These are phyloP conservation scores for Amborella trichopoda DNA, from an alignment of 164 flowering plant genomes.

Conservation along the genomic window DNA sequence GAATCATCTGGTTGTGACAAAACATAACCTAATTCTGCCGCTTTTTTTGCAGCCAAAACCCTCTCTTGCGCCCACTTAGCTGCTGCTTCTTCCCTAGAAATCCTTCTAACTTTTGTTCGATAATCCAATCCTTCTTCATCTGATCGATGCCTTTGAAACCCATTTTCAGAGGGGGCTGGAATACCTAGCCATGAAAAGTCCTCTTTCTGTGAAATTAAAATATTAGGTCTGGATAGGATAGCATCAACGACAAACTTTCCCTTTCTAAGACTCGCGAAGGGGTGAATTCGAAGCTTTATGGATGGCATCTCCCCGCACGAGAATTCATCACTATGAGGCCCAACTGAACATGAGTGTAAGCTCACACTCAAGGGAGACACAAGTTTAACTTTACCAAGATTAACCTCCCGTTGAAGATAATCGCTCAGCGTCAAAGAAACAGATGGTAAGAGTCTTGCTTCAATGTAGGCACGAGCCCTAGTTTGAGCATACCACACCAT, in stretches of 20 bases:
- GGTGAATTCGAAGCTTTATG: constrained; percentile 63
- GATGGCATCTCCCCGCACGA: constrained; percentile 78
- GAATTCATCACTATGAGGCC: constrained; percentile 78
- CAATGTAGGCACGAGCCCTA: constrained; percentile 54
- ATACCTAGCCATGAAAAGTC: constrained; percentile 89
- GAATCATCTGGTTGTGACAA: constrained; percentile 30
- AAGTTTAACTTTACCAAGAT: constrained; percentile 62
- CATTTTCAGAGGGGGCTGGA: constrained; percentile 41
- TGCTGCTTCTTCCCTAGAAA: constrained; percentile 73
- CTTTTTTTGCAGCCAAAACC: constrained; percentile 49
- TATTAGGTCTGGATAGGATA: constrained; percentile 55
- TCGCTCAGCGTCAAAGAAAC: constrained; percentile 70
- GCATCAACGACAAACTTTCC: constrained; percentile 98
- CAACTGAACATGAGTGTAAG: constrained; percentile 72
- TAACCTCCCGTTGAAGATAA: constrained; percentile 68
- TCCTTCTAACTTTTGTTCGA: constrained; percentile 79
- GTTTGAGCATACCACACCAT: constrained; percentile 74
- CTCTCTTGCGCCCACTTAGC: constrained; percentile 51
- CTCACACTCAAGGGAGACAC: constrained; percentile 84
- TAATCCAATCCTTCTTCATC: constrained; percentile 90
- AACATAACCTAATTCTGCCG: constrained; percentile 69
- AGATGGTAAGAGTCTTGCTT: constrained; percentile 75
- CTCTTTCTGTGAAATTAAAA: constrained; percentile 71
- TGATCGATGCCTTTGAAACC: constrained; percentile 39
- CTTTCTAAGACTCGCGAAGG: constrained; percentile 76